Base-by-base conservation (phyloP, 192 early-diverging fungal genomes). In the Podila minutissima region DNA sequence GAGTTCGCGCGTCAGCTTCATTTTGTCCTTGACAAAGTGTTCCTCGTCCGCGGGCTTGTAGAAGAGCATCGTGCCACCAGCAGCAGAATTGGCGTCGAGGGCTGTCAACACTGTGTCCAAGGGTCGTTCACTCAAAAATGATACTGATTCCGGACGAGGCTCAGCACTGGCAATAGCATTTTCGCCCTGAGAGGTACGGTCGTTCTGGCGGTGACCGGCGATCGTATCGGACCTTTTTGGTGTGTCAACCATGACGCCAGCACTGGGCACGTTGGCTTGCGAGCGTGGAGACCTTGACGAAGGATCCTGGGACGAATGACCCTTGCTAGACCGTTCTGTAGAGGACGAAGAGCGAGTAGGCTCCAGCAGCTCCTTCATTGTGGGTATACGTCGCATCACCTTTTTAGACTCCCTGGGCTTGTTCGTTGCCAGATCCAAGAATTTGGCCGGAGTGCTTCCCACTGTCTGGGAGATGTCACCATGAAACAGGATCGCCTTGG, bases 1-100 rank as follows among this genome's bases (percentile, higher is more conserved):
- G 10, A 98, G 86, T 70, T 95, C 94, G 20, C 91, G 85, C 28
- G 90, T 88, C 66, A 97, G 79, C 11, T 88, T 86, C 63, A 93
- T 82, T 41, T 88, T 85, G n/a, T 86, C 86, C 26, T 89, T 87
- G 9, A 96, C 94, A 74, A 88, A 95, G 35, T 88, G 77, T 38
- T 93, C 94, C 75, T 97, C 95, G 6, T 86, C 81, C 20, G 91
- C 73, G 31, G 84, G 67, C 58, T 92, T 94, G 12, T 92, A 86
- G 64, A 95, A 94, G 19, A 92, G 64, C 53, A 91, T 91, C 4
- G 91, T 50, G 10, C 71, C 89, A 13, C 75, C 62, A 7, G 84
- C 86, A 17, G 86, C 86, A n/a, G 89, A 89, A 9, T 84, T 88
- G 31, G 84, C 84, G 68, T 95, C 95, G 29, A 93, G 63, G 1